phyloP scores from a whole-genome alignment of 1,284 basidiomycete species.

The Sphaerobolus stellatus region DNA sequence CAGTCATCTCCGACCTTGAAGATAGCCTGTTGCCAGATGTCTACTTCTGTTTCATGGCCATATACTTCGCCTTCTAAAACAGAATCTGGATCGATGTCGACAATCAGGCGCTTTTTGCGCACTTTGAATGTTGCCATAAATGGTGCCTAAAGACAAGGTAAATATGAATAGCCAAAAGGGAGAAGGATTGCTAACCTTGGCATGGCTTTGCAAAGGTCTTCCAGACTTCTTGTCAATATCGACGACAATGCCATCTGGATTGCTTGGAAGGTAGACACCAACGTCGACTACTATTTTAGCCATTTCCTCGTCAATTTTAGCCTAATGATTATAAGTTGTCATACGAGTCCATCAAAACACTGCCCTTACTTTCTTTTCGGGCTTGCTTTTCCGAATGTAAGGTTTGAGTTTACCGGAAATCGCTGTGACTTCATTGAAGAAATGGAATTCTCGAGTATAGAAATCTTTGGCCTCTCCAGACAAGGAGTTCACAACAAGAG shows the following conservation, averaged over 20 bases:
- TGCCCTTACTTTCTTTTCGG: slow-evolving; percentile 90
- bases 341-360: neutral
- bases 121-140: slow-evolving; percentile 99
- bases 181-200: slow-evolving; percentile 66
- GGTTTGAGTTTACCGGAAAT: slow-evolving; percentile 98
- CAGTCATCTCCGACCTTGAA: slow-evolving; percentile 99
- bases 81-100: slow-evolving; percentile 66
- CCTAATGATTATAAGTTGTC: slow-evolving; percentile 45
- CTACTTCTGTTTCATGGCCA: slow-evolving; percentile 58
- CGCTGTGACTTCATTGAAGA: slow-evolving; percentile 95
- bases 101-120: slow-evolving; percentile 69
- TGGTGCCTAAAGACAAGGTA: slow-evolving; percentile 65
- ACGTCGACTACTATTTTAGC: slow-evolving; percentile 90
- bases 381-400: slow-evolving; percentile 93
- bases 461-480: slow-evolving; percentile 91
- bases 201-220: slow-evolving; percentile 93
- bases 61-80: slow-evolving; percentile 63
- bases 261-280: slow-evolving; percentile 96
- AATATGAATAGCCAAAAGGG: neutral
- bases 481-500: slow-evolving; percentile 79
- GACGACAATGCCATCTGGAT: slow-evolving; percentile 94
- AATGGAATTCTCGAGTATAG: slow-evolving; percentile 93
- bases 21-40: slow-evolving; percentile 97
- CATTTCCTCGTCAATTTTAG: slow-evolving; percentile 99
- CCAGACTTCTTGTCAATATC: slow-evolving; percentile 98